A percentile compares a stretch with the other conserved stretches of the same genome.
These are phyloP conservation scores for Kurtzmaniella natalensis DNA, from an alignment of 1,139 yeast genomes.

Conservation along the genomic window DNA sequence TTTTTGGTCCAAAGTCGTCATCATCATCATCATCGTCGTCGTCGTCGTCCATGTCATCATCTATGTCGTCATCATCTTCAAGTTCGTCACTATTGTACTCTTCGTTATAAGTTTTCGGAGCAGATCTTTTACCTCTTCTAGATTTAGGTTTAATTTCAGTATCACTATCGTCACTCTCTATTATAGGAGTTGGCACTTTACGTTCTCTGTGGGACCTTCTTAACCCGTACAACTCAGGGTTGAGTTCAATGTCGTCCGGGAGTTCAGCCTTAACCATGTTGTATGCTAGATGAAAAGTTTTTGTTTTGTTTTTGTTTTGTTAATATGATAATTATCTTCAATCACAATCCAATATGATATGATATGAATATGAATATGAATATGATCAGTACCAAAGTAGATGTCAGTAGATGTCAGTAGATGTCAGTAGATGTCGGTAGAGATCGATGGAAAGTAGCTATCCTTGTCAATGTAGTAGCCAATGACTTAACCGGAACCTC, in stretches of 20 bases:
- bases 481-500: too few species aligned
- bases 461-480: too few species aligned
- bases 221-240: conserved; percentile 90
- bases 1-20: conserved; percentile 23
- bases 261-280: conserved; percentile 19
- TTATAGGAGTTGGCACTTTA: conserved; percentile 26
- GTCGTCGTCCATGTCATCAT: conserved; percentile 24
- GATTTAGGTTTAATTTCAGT: conserved; percentile 10
- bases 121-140: conserved; percentile 13
- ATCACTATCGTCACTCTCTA: conserved; percentile 40
- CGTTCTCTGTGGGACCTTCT: conserved; percentile 81
- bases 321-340: too few species aligned
- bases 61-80: conserved; percentile 23
- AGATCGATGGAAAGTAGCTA: too few species aligned
- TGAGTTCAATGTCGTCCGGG: conserved; percentile 44
- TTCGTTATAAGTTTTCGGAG: conserved; percentile 14
- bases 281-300: too few species aligned
- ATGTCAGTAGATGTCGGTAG: too few species aligned
- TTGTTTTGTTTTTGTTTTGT: too few species aligned
- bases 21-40: conserved; percentile 26
- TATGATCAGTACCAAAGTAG: too few species aligned
- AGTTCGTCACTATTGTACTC: conserved; percentile 23
- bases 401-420: too few species aligned
- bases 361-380: too few species aligned
- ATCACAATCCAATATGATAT: too few species aligned